Base-by-base conservation (phyloP, 108 stramenopile species). In the Cyclotella cryptica region DNA sequence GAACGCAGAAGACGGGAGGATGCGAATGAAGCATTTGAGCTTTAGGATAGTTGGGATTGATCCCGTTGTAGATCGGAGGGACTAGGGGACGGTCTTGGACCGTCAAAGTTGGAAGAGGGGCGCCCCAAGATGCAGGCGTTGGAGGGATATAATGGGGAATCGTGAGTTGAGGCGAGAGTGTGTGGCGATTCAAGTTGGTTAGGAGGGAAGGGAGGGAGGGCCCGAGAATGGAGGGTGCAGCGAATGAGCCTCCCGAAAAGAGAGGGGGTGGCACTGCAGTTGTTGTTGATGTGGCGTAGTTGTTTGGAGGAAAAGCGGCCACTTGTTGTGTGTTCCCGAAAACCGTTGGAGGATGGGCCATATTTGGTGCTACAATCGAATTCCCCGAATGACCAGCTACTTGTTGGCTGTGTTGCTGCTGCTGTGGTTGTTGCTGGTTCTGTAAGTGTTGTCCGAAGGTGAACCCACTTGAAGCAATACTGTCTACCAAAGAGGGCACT, bases 21-120 rank as follows among this genome's bases (percentile, higher is more conserved):
- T 78, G 75, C 18, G 81, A 45, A 63, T 88, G 75, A 0, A 96
- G 70, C 28, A 91, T 49, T 27, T 74, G 83, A 15, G 89, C 69
- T 15, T 88, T 88, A 14, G 95, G 95, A 80, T 93, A 93, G 54
- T 86, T 78, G 21, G 91, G 87, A 76, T 96, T 96, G 88, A 96
- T 84, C 8, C 95, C 95, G 65, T 92, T 96, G 88, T 89, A 96
- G 28, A 91, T 85, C 27, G 91, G 92, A 47, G 86, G 89, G 12
- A 88, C 66, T 40, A 80, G 68, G 29, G 91, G 91, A 10, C 81
- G 84, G 62, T 94, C 91, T 79, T 92, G 91, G 18, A 94, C 91
- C 2, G 82, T 70, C 39, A 83, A 59, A 21, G 72, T 45, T 42
- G 82, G 82, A 35, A 77, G 40, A 52, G 65, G 76, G 15, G 67